These are phyloP conservation scores for Theileria luwenshuni DNA, from an alignment of 169 alveolate species.

Conservation along the genomic window DNA sequence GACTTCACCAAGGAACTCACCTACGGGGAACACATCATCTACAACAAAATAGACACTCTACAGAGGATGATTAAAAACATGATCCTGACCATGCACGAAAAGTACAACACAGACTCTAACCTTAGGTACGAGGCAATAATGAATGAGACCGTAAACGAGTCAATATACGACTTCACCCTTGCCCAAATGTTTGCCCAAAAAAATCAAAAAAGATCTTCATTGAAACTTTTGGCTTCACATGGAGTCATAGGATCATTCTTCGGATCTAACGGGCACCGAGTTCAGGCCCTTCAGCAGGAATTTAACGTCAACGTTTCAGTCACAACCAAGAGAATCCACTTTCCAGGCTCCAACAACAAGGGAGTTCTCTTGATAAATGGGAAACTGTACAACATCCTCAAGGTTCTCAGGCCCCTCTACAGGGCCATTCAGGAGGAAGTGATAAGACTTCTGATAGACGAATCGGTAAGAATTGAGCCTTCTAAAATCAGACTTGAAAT, in stretches of 20 bases:
- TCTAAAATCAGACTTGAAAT: constrained; percentile 38
- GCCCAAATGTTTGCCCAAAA: constrained; percentile 31
- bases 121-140: neutral
- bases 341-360: constrained; percentile 47
- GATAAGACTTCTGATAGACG: constrained; percentile 34
- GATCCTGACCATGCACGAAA: constrained; percentile 31
- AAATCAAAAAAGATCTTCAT: constrained; percentile 24
- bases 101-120: constrained; percentile 17
- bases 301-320: constrained; percentile 33
- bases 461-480: constrained; percentile 23
- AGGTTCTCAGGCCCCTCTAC: constrained; percentile 38
- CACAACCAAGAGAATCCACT: constrained; percentile 42
- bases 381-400: constrained; percentile 27
- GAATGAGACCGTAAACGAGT: constrained; percentile 13
- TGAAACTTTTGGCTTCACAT: constrained; percentile 41
- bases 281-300: constrained; percentile 50
- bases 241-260: constrained; percentile 50
- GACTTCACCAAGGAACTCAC: constrained; percentile 20
- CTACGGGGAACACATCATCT: constrained; percentile 37
- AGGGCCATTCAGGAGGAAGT: constrained; percentile 49
- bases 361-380: constrained; percentile 45
- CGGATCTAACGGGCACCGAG: constrained; percentile 49
- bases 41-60: constrained; percentile 27
- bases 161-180: constrained; percentile 12
- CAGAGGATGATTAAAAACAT: constrained; percentile 25